phyloP scores from a whole-genome alignment of 1,284 basidiomycete species.

The Ganoderma boninense region DNA sequence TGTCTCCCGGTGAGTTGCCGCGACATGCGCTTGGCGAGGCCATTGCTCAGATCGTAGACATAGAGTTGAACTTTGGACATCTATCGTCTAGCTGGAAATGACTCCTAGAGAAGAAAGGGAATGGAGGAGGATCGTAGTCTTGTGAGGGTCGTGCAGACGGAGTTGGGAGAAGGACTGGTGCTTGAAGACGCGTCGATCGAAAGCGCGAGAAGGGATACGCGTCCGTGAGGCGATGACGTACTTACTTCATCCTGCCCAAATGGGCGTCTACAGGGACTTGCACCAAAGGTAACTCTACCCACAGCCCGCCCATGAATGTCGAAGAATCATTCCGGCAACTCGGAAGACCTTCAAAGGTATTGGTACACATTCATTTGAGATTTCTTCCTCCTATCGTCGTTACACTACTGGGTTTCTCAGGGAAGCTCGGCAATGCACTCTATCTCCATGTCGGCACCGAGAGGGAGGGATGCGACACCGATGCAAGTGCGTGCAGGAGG shows the following conservation, averaged over 20 bases:
- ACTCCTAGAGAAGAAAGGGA: background rate
- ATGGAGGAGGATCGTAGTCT: background rate
- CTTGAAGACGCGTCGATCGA: background rate
- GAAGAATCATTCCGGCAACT: background rate
- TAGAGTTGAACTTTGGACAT: constrained; percentile 63
- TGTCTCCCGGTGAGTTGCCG: constrained; percentile 83
- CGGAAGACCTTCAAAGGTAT: constrained; percentile 1
- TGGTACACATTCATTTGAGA: background rate
- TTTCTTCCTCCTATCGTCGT: background rate
- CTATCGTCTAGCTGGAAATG: background rate
- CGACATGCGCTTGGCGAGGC: constrained; percentile 81
- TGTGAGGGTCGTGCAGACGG: background rate
- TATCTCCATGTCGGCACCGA: constrained; percentile 71
- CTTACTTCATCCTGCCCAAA: background rate
- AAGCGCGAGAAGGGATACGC: constrained; percentile 10
- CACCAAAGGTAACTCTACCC: too few species aligned
- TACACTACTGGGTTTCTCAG: constrained; percentile 10
- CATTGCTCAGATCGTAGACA: constrained; percentile 91
- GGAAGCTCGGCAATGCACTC: constrained; percentile 67
- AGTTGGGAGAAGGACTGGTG: background rate
- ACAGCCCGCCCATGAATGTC: background rate
- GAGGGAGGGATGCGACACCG: constrained; percentile 66
- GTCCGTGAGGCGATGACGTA: constrained; percentile 16
- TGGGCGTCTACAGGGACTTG: background rate
- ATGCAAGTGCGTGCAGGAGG: constrained; percentile 72